phyloP scores from a whole-genome alignment of 106 monocot species.

The Posidonia australis region DNA sequence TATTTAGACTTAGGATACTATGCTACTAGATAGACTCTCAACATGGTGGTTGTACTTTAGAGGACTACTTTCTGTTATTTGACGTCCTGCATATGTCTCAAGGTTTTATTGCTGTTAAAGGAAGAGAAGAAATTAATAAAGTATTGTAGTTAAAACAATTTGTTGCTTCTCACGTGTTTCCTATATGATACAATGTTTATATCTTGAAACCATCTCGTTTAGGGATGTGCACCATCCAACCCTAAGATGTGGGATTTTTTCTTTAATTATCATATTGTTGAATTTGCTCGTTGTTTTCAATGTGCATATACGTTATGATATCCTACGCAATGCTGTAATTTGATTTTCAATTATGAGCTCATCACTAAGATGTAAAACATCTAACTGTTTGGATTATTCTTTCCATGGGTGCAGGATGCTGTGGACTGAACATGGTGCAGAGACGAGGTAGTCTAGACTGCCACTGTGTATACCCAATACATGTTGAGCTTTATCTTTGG shows the following conservation, averaged over 20 bases:
- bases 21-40: too few relatives aligned
- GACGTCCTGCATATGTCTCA: too few relatives aligned
- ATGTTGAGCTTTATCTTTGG: conserved; percentile 59
- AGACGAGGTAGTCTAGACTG: conserved; percentile 54
- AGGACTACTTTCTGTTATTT: neutral
- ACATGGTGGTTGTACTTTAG: neutral
- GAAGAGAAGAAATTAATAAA: too few relatives aligned
- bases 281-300: too few relatives aligned
- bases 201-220: neutral
- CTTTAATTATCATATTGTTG: too few relatives aligned
- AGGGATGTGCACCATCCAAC: neutral
- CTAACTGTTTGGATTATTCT: neutral
- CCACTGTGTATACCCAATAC: conserved; percentile 85
- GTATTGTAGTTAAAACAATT: too few relatives aligned
- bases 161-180: too few relatives aligned
- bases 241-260: too few relatives aligned
- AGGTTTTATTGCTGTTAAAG: too few relatives aligned
- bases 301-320: neutral
- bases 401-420: conserved; percentile 47
- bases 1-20: neutral
- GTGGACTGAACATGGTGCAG: conserved; percentile 68
- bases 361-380: neutral
- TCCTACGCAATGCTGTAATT: neutral
- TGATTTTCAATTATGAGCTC: neutral
- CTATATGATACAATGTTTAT: neutral